Evolutionary conservation across 2,329 filamentous ascomycete species (phyloP).

Genomic region (Davidsoniella australis): DNA sequence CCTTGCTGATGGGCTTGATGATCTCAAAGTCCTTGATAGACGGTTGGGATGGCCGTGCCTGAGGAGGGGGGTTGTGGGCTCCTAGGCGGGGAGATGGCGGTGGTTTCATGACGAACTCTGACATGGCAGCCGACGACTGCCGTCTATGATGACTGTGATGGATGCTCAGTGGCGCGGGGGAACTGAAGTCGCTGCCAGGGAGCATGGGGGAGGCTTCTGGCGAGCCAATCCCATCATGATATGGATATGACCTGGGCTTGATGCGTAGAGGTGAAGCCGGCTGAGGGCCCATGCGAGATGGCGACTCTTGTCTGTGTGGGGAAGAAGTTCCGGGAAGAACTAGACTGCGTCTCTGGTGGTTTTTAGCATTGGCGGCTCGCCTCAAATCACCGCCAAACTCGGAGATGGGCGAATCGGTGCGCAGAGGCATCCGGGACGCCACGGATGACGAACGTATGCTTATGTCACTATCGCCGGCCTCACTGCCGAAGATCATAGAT

Average conservation of each 20-base stretch:
- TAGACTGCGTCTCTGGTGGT: conserved; percentile 73
- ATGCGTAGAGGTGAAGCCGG: conserved; percentile 78
- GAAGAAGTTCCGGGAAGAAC: conserved; percentile 65
- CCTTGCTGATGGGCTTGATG: conserved; percentile 98
- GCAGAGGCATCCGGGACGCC: conserved; percentile 45
- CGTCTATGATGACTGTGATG: conserved; percentile 52
- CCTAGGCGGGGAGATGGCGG: conserved; percentile 70
- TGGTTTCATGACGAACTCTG: conserved; percentile 45
- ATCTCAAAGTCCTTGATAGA: conserved; percentile 99
- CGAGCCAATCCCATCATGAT: conserved; percentile 54
- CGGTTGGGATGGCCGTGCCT: conserved; percentile 74
- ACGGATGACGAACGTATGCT: conserved; percentile 69
- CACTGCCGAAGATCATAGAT: conserved; percentile 68
- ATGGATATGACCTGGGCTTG: conserved; percentile 53
- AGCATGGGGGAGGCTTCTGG: conserved; percentile 83
- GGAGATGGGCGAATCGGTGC: conserved; percentile 80
- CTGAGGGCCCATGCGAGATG: conserved; percentile 44
- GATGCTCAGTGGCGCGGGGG: conserved; percentile 43
- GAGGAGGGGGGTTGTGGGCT: conserved; percentile 59
- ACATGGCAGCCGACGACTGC: conserved; percentile 80
- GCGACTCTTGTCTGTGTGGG: conserved; percentile 74
- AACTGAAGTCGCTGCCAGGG: conserved; percentile 64
- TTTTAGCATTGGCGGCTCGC: conserved; percentile 59
- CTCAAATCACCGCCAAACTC: conserved; percentile 57
- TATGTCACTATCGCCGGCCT: conserved; percentile 71